Percentiles rank a stretch among this genome's conserved stretches.
These are phyloP conservation scores for Paecilomyces sp. DNA, from an alignment of 2,329 filamentous ascomycete species.

Conservation along the genomic window DNA sequence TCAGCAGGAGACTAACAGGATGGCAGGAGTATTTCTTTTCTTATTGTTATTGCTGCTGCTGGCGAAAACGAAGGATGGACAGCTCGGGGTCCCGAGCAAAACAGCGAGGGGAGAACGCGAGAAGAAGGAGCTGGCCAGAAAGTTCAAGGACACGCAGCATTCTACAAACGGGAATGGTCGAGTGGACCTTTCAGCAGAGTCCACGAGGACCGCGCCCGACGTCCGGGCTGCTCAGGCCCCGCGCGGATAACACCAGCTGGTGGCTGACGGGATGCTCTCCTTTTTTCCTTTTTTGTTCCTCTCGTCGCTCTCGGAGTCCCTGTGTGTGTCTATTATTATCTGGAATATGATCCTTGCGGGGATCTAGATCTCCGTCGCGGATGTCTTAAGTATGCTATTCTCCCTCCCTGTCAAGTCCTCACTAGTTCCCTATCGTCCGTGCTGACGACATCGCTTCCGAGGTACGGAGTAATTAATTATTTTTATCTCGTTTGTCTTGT, in stretches of 20 bases:
- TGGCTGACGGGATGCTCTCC: not conserved
- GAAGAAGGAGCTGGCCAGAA: slow-evolving; percentile 14
- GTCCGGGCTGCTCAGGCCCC: not conserved
- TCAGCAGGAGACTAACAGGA: not conserved
- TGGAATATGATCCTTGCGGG: too few relatives aligned
- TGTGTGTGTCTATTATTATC: too few relatives aligned
- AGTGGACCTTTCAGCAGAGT: not conserved
- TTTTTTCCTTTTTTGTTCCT: too few relatives aligned
- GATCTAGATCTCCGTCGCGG: too few relatives aligned
- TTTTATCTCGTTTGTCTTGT: too few relatives aligned
- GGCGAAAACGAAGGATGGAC: slow-evolving; percentile 8
- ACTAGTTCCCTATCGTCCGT: too few relatives aligned
- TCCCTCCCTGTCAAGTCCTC: too few relatives aligned
- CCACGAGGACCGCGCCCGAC: not conserved
- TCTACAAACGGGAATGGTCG: not conserved
- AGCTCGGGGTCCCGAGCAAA: not conserved
- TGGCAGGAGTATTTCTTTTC: not conserved
- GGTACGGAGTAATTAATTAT: too few relatives aligned
- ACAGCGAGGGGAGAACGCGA: slow-evolving; percentile 1
- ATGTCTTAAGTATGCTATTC: too few relatives aligned
- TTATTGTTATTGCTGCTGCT: not conserved
- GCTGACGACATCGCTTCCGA: too few relatives aligned
- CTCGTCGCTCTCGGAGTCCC: too few relatives aligned
- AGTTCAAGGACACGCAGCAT: slow-evolving; percentile 10
- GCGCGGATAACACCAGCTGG: not conserved